A percentile compares a stretch with the other conserved stretches of the same genome.
Evolutionary conservation across 345 rosid species (phyloP).

Genomic region (Dipteronia sinensis): DNA sequence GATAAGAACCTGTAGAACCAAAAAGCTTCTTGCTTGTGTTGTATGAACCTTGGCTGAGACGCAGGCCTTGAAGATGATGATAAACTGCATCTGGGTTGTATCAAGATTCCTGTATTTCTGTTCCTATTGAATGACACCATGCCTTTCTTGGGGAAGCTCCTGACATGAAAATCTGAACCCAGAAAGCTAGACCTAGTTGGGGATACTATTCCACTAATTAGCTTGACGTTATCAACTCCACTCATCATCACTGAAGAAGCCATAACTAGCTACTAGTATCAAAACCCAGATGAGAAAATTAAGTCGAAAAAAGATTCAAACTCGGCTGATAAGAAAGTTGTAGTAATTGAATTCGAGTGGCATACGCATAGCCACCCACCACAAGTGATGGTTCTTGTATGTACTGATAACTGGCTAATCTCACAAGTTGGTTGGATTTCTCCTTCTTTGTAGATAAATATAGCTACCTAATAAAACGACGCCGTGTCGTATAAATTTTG

Average conservation of each 20-base stretch:
- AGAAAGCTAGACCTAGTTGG: slow-evolving; percentile 22
- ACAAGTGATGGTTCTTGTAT: slow-evolving; percentile 6
- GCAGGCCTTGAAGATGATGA: slow-evolving; percentile 42
- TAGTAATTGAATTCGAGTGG: not conserved
- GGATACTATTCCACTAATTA: slow-evolving; percentile 10
- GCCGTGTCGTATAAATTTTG: not conserved
- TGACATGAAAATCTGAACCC: slow-evolving; percentile 18
- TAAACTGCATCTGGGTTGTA: slow-evolving; percentile 21
- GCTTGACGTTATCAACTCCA: slow-evolving; percentile 33
- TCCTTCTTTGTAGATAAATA: not conserved
- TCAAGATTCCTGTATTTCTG: slow-evolving; percentile 16
- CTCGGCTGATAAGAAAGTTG: not conserved
- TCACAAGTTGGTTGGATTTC: not conserved
- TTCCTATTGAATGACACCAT: not conserved
- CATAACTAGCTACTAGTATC: slow-evolving; percentile 8
- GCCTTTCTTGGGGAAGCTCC: slow-evolving; percentile 17
- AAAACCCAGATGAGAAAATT: not conserved
- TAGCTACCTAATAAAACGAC: not conserved
- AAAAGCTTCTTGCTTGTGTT: slow-evolving; percentile 45
- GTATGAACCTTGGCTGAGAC: slow-evolving; percentile 43
- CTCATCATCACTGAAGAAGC: slow-evolving; percentile 30
- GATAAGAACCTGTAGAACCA: slow-evolving; percentile 46
- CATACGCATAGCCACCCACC: slow-evolving; percentile 6
- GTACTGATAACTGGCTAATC: not conserved
- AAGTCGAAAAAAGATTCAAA: not conserved